These are phyloP conservation scores for Corymbia citriodora DNA, from an alignment of 441 rosid species.

Conservation along the genomic window DNA sequence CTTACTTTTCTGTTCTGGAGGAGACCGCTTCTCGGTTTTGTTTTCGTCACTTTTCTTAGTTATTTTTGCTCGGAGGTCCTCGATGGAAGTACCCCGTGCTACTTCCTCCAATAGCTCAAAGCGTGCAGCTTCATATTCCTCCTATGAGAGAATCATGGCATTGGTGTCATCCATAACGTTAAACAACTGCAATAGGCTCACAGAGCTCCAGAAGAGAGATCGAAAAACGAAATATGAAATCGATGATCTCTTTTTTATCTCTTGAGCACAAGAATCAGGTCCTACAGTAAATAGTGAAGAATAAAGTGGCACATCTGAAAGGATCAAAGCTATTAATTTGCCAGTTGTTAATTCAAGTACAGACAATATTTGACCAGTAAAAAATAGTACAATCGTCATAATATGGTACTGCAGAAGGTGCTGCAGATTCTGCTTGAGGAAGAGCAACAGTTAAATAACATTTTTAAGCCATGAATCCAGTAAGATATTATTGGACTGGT, in stretches of 20 bases:
- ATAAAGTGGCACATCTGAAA: neutral
- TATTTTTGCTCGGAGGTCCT: slow-evolving; percentile 62
- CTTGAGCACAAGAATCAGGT: neutral
- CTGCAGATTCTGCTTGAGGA: neutral
- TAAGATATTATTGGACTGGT: neutral
- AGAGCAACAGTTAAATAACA: neutral
- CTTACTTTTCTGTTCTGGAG: slow-evolving; percentile 21
- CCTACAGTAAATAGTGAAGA: neutral
- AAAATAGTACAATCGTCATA: neutral
- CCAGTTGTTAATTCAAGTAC: neutral
- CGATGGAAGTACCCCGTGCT: slow-evolving; percentile 67
- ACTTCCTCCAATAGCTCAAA: slow-evolving; percentile 77
- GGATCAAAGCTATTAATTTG: neutral
- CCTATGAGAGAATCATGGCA: slow-evolving; percentile 34
- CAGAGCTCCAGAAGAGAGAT: neutral
- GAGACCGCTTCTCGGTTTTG: slow-evolving; percentile 31
- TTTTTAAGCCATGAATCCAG: neutral
- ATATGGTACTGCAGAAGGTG: neutral
- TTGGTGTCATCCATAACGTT: neutral
- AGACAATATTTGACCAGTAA: neutral
- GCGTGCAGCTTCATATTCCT: slow-evolving; percentile 96
- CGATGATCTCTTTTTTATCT: neutral
- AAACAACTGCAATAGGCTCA: neutral
- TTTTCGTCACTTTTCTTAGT: slow-evolving; percentile 39
- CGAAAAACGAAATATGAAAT: neutral